Evolutionary conservation across 805 yeast species (phyloP).

Genomic region (Pichia phayaonensis): DNA sequence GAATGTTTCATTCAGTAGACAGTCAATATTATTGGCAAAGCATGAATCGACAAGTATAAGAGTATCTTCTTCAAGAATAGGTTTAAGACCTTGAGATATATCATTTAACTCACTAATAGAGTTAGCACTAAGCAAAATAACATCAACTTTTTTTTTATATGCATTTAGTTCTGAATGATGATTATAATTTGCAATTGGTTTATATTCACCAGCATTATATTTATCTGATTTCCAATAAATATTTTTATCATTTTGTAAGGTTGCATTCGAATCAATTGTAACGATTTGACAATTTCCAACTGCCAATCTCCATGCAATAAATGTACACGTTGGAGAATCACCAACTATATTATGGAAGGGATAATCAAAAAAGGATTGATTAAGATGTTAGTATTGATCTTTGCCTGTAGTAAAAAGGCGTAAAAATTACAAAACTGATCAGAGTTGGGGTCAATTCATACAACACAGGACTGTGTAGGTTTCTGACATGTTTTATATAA

Average conservation of each 20-base stretch:
- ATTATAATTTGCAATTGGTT: neutral
- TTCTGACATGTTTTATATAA: constrained; percentile 1
- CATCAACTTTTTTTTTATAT: constrained; percentile 10
- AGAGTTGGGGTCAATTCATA: constrained; percentile 2
- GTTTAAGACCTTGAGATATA: constrained; percentile 3
- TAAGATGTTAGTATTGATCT: constrained; percentile 1
- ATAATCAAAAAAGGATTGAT: neutral
- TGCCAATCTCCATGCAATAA: constrained; percentile 25
- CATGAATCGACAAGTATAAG: constrained; percentile 23
- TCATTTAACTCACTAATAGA: constrained; percentile 7
- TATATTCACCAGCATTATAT: constrained; percentile 1
- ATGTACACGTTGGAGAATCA: constrained; percentile 24
- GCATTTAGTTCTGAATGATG: neutral
- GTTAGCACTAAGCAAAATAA: constrained; percentile 17
- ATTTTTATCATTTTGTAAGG: neutral
- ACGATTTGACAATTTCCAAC: constrained; percentile 12
- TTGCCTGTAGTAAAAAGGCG: neutral
- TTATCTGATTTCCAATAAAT: constrained; percentile 11
- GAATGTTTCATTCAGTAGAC: constrained; percentile 7
- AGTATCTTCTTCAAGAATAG: constrained; percentile 14
- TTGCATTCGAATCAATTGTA: constrained; percentile 9
- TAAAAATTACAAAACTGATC: neutral
- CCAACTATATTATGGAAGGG: constrained; percentile 19
- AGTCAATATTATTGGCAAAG: constrained; percentile 19
- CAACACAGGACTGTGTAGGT: constrained; percentile 7